phyloP scores from a whole-genome alignment of 805 yeast species.

The Ogataea glucozyma region DNA sequence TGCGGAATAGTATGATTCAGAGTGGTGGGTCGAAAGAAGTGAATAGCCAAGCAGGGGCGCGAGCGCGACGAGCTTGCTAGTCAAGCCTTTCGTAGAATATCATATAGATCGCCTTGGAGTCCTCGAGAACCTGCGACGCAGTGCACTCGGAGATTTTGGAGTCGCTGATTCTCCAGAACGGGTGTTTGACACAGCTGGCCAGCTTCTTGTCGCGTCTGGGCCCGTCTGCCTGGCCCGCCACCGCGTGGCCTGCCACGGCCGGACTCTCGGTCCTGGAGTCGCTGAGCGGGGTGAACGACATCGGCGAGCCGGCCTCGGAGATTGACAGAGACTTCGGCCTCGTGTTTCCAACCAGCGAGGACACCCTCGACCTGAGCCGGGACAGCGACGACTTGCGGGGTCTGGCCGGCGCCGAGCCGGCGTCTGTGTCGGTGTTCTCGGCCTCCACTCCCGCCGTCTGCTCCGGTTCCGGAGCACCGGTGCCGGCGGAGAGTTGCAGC shows the following conservation, averaged over 20 bases:
- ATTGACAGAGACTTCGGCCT: constrained; percentile 16
- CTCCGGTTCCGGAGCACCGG: no score
- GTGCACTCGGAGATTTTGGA: constrained; percentile 63
- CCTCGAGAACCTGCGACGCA: constrained; percentile 58
- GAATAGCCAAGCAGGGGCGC: no score
- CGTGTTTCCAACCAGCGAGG: constrained; percentile 23
- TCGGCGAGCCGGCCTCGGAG: constrained; percentile 8
- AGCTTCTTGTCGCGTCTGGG: constrained; percentile 44
- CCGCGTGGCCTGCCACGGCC: background rate
- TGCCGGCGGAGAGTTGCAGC: constrained; percentile 2
- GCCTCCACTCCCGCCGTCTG: no score
- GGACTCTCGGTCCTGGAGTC: constrained; percentile 1
- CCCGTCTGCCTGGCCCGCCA: no score
- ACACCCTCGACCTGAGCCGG: constrained; percentile 24
- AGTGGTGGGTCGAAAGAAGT: no score
- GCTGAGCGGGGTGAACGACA: constrained; percentile 6
- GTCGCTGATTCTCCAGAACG: constrained; percentile 89
- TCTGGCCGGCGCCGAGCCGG: background rate
- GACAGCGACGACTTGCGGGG: constrained; percentile 19
- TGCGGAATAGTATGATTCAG: no score
- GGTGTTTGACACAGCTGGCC: constrained; percentile 54
- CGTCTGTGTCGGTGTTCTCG: background rate
- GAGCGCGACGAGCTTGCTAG: no score
- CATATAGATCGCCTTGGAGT: constrained; percentile 80
- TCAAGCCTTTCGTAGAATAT: constrained; percentile 71